Conservation (phyloP, 192 early-diverging fungal genomes). For the Rhizoclosmatium sp. region DNA sequence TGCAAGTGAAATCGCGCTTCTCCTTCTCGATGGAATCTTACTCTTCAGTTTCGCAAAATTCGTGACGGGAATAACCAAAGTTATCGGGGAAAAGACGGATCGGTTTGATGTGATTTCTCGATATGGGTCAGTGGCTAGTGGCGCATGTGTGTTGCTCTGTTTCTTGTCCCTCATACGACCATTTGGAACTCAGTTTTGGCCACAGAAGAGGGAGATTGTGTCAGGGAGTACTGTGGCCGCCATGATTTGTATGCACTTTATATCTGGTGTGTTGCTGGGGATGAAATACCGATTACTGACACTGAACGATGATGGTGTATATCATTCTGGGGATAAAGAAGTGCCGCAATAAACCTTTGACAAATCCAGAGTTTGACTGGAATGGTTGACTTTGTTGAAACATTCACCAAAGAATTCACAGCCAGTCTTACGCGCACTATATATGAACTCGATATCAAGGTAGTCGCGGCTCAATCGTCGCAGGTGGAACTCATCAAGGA, state of each 20-base stretch:
- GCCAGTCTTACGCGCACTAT: constrained; percentile 24
- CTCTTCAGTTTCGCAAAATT: background rate
- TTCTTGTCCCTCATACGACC: background rate
- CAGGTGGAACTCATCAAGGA: constrained; percentile 39
- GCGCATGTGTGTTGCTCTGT: background rate
- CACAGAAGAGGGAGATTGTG: background rate
- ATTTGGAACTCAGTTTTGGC: background rate
- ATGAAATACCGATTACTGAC: background rate
- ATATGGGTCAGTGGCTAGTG: background rate
- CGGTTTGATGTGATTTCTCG: background rate
- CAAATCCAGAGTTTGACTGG: background rate
- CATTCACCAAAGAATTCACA: background rate
- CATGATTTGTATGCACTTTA: background rate
- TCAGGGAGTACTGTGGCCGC: no score
- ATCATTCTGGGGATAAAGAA: background rate
- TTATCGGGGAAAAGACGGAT: background rate
- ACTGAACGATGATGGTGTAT: background rate
- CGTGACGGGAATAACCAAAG: background rate
- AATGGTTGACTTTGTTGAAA: background rate
- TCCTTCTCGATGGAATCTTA: background rate
- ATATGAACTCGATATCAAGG: constrained; percentile 41
- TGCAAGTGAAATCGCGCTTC: background rate
- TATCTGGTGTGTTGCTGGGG: background rate
- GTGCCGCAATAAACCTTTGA: background rate
- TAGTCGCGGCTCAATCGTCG: constrained; percentile 28